These are phyloP conservation scores for Orbilia oligospora DNA, from an alignment of 2,329 filamentous ascomycete genomes.

Conservation along the genomic window DNA sequence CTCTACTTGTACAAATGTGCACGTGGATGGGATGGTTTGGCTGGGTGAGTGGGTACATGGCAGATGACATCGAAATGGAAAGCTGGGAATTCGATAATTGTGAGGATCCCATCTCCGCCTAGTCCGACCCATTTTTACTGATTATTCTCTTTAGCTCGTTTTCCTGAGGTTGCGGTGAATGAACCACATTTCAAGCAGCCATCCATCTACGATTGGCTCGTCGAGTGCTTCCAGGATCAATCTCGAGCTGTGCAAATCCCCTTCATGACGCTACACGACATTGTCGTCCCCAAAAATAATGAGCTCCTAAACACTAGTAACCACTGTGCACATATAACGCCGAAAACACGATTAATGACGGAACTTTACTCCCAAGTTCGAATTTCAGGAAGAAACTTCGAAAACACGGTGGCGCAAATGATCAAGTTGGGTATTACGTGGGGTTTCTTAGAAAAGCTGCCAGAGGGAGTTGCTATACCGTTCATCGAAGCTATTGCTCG, in stretches of 20 bases:
- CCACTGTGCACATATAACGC: slow-evolving; percentile 69
- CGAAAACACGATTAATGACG: slow-evolving; percentile 79
- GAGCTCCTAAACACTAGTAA: slow-evolving; percentile 67
- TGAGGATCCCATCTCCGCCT: slow-evolving; percentile 59
- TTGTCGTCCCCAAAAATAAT: slow-evolving; percentile 66
- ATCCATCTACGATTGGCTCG: slow-evolving; percentile 74
- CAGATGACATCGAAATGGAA: slow-evolving; percentile 73
- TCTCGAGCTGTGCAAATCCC: slow-evolving; percentile 64
- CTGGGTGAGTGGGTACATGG: slow-evolving; percentile 75
- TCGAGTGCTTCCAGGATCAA: slow-evolving; percentile 67
- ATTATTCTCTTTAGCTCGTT: slow-evolving; percentile 64
- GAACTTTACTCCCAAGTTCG: slow-evolving; percentile 76
- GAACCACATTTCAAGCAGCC: slow-evolving; percentile 72
- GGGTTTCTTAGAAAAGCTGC: slow-evolving; percentile 82
- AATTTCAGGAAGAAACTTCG: slow-evolving; percentile 70
- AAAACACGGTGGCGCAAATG: slow-evolving; percentile 81
- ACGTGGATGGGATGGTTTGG: slow-evolving; percentile 82
- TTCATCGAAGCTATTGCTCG: slow-evolving; percentile 86
- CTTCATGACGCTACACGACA: slow-evolving; percentile 71
- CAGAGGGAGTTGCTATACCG: slow-evolving; percentile 84
- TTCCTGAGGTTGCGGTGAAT: slow-evolving; percentile 68
- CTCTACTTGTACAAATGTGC: slow-evolving; percentile 83
- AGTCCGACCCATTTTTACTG: background rate
- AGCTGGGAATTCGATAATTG: slow-evolving; percentile 73
- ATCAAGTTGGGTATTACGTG: slow-evolving; percentile 77